These are phyloP conservation scores for Metarhizium album DNA, from an alignment of 2,329 filamentous ascomycete genomes.

Conservation along the genomic window DNA sequence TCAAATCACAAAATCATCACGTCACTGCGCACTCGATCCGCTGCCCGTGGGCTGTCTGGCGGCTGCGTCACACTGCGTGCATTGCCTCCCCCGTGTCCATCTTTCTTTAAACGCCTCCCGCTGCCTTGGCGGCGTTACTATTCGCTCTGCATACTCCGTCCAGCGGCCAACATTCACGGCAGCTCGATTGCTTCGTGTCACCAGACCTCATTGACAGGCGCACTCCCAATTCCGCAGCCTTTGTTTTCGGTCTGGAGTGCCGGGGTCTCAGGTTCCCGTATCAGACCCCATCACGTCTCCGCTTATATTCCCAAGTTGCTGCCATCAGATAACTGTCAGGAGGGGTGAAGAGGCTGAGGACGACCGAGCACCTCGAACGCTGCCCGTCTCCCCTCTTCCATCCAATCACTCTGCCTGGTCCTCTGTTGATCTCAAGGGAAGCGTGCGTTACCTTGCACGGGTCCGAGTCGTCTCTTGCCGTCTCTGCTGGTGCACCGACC, in stretches of 20 bases:
- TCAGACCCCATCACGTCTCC: constrained; percentile 1
- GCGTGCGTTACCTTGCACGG: neutral
- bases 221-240: neutral
- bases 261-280: neutral
- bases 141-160: too few species aligned
- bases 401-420: neutral
- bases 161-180: too few species aligned
- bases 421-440: neutral
- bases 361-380: too few species aligned
- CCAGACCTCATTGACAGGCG: neutral
- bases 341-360: neutral
- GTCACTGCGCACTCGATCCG: neutral
- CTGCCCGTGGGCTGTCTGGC: neutral
- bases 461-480: neutral
- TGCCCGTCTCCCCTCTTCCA: neutral
- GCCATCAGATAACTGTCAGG: neutral
- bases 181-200: neutral
- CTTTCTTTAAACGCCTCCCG: neutral
- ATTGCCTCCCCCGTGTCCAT: neutral
- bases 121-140: neutral
- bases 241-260: neutral
- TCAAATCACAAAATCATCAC: constrained; percentile 1
- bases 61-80: neutral
- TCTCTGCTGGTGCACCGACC: neutral
- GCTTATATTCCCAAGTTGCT: neutral